Evolutionary conservation across 2,329 filamentous ascomycete species (phyloP), one percentile per base, ranked within the genome.

Genomic region (Stachybotrys chartarum): DNA sequence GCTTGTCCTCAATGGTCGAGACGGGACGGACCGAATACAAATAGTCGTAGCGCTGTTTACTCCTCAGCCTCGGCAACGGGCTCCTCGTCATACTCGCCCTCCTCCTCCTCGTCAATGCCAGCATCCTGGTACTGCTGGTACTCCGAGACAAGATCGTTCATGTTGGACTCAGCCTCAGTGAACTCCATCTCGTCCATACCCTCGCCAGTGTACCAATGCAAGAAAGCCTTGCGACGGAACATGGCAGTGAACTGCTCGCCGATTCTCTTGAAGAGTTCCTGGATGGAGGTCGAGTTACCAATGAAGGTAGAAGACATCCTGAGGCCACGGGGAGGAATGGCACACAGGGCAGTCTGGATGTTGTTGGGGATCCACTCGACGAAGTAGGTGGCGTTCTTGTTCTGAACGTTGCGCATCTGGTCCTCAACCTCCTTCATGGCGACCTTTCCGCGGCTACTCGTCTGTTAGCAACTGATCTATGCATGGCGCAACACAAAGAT

Each of bases 111-210:
- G 59, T 94, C 95, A 77, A 97, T 85, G 70, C 90, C 90, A 74
- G 94, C 94, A 77, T 99, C 94, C 86, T 99, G 94, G 87, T 99
- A 99, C 79, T 99, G 94, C 86, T 97, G 94, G 84, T 99, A 99
- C 79, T 99, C 94, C 60, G 91, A 96, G 70, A 99, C 93, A 73
- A 99, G 82, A 78, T 99, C 94, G 83, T 99, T 97, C 94, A 99
- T 97, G 85, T 99, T 99, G 80, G 90, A 96, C 87, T 99, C 94
- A 68, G 94, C 94, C 85, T 99, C 94, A 73, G 94, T 99, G 84
- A 99, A 99, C 83, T 99, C 94, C 94, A 99, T 97, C 88, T 99
- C 94, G 80, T 99, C 94, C 94, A 99, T 99, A 81, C 94, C 94
- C 85, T 99, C 94, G 73, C 92, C 92, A 86, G 94, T 99, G 82